Base-by-base conservation (phyloP, 73 alveolate genomes). In the Paramecium sexaurelia region DNA sequence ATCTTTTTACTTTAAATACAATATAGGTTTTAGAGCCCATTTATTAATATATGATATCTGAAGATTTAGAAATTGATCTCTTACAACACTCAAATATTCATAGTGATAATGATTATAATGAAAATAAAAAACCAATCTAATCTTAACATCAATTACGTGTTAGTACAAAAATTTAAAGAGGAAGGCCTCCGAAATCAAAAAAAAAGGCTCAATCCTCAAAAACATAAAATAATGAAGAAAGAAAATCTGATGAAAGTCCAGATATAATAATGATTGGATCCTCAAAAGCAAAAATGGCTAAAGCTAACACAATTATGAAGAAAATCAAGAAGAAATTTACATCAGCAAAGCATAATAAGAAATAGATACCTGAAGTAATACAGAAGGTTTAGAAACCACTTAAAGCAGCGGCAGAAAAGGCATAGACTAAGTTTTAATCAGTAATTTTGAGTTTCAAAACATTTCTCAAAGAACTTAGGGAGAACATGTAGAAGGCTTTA, bases 51-150 rank as follows among this genome's bases (percentile, higher is more conserved):
- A 61, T 61, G 83, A 61, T 29, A 29, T 61, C 83, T 1, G 83
- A 61, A 61, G 83, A 61, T 45, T 32, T 61, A 61, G 83, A 61
- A 45, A 61, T 61, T 15, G 83, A 61, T 61, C 39, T 61, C 43
- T 61, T 61, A 61, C 43, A 20, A 11, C 26, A 13, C 9, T 61
- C 83, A 26, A 15, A 32, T 61, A 11, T 24, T 2, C 47, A 61
- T 22, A 61, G 83, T 61, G 26, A 61, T 19, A 32, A 61, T 61
- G 83, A 61, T 6, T n/a, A 11, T 7, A 9, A 2, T 8, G 47
- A 61, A 29, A 26, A 26, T 29, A 29, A 61, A 26, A 61, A 61
- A 61, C 83, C 19, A 19, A 0, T 24, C 5, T 26, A 7, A 5
- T 1, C 47, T 32, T 32, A 61, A 11, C 47, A 61, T 29, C 11